phyloP scores from a whole-genome alignment of 805 yeast genomes.

The Komagataella phaffii region DNA sequence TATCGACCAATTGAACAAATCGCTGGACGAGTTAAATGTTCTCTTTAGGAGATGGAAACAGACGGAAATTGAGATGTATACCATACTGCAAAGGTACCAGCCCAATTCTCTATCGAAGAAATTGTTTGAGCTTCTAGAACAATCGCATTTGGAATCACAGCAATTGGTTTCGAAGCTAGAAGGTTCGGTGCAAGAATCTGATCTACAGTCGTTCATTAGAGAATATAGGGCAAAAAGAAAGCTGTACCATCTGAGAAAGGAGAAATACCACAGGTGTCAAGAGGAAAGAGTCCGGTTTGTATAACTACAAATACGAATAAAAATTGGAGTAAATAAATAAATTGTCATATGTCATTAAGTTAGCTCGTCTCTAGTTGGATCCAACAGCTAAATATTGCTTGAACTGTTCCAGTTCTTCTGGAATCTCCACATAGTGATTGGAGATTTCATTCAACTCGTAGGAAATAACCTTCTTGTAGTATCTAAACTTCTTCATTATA shows the following conservation, averaged over 20 bases:
- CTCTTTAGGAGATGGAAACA: neutral
- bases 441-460: conserved; percentile 20
- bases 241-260: conserved; percentile 29
- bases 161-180: neutral
- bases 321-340: neutral
- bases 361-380: neutral
- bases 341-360: neutral
- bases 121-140: neutral
- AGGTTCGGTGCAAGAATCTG: neutral
- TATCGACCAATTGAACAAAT: neutral
- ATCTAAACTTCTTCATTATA: conserved; percentile 11
- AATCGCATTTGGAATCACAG: neutral
- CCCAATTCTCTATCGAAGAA: neutral
- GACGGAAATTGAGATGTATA: conserved; percentile 1
- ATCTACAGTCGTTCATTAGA: conserved; percentile 18
- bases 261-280: conserved; percentile 31
- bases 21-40: neutral
- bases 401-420: conserved; percentile 15
- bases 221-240: conserved; percentile 27
- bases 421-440: conserved; percentile 19
- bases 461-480: conserved; percentile 15
- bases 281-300: conserved; percentile 21
- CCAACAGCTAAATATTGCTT: conserved; percentile 7
- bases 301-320: too few species aligned
- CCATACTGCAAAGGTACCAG: neutral